Conservation (phyloP, 768 basidiomycete species). For the Asterophora lycoperdoides region DNA sequence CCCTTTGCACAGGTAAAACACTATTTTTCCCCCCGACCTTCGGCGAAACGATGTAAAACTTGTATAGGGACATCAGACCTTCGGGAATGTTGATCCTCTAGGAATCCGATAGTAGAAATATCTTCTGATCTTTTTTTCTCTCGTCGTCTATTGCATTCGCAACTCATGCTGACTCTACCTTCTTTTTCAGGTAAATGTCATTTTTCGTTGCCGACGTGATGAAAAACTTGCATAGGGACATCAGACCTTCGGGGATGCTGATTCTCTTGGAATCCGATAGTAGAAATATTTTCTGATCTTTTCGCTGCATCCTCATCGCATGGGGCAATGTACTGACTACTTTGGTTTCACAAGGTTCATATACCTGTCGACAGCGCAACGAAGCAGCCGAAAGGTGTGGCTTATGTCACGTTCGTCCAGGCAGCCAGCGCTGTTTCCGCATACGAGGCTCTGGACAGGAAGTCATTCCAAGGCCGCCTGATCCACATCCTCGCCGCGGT, state of each 20-base stretch:
- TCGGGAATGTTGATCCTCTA: slow-evolving; percentile 53
- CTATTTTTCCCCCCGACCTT: too few relatives aligned
- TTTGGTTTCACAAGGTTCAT: slow-evolving; percentile 35
- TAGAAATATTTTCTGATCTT: slow-evolving; percentile 28
- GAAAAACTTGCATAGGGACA: slow-evolving; percentile 56
- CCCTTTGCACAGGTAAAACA: not conserved
- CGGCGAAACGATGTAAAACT: slow-evolving; percentile 34
- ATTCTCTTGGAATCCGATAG: slow-evolving; percentile 52
- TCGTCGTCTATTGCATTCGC: too few relatives aligned
- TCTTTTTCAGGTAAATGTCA: slow-evolving; percentile 35
- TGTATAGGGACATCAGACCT: slow-evolving; percentile 67
- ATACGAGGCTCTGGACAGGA: slow-evolving; percentile 73
- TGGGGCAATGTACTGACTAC: not conserved
- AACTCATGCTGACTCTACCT: not conserved
- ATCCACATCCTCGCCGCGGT: slow-evolving; percentile 88
- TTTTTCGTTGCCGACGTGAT: slow-evolving; percentile 26
- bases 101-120: slow-evolving; percentile 42
- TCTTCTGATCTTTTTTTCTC: slow-evolving; percentile 26
- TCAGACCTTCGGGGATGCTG: slow-evolving; percentile 62
- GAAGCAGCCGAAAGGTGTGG: slow-evolving; percentile 47
- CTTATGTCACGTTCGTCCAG: slow-evolving; percentile 44
- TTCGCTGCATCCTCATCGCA: not conserved
- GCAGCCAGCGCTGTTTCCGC: slow-evolving; percentile 53
- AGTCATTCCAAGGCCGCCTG: slow-evolving; percentile 86
- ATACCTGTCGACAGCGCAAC: slow-evolving; percentile 43